Evolutionary conservation across 1,139 yeast genomes (phyloP).

Genomic region (Suhomyces chickasaworum): DNA sequence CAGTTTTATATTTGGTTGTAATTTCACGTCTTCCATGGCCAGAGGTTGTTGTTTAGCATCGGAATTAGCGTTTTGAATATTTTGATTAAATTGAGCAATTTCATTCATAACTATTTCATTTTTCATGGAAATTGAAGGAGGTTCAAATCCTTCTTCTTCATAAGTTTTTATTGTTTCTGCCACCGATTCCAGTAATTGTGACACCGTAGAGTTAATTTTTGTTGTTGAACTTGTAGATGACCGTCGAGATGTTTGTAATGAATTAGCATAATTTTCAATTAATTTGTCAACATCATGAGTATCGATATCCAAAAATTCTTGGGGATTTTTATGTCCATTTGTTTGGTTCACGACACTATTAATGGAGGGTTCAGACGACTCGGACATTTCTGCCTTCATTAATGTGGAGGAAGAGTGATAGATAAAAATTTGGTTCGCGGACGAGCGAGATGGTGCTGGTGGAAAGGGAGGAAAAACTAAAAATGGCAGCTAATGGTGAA

Average conservation of each 20-base stretch:
- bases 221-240: constrained; percentile 2
- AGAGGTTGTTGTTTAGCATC: background rate
- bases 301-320: background rate
- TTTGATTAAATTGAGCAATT: background rate
- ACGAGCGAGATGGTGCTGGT: constrained; percentile 7
- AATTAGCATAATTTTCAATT: background rate
- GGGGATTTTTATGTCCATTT: constrained; percentile 3
- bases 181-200: background rate
- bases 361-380: constrained; percentile 1
- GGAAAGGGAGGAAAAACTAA: constrained; percentile 1
- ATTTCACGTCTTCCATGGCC: background rate
- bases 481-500: background rate
- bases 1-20: background rate
- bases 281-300: constrained; percentile 3
- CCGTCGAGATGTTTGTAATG: constrained; percentile 2
- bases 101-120: background rate
- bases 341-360: background rate
- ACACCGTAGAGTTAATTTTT: background rate
- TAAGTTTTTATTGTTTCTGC: background rate
- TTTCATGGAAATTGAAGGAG: background rate
- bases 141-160: background rate
- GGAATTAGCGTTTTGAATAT: background rate
- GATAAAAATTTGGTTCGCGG: constrained; percentile 8
- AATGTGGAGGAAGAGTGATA: constrained; percentile 2
- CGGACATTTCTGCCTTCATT: constrained; percentile 7